A percentile compares a stretch with the other conserved stretches of the same genome.
Evolutionary conservation across 805 yeast species (phyloP).

Genomic region (Candida methanosorbosa): DNA sequence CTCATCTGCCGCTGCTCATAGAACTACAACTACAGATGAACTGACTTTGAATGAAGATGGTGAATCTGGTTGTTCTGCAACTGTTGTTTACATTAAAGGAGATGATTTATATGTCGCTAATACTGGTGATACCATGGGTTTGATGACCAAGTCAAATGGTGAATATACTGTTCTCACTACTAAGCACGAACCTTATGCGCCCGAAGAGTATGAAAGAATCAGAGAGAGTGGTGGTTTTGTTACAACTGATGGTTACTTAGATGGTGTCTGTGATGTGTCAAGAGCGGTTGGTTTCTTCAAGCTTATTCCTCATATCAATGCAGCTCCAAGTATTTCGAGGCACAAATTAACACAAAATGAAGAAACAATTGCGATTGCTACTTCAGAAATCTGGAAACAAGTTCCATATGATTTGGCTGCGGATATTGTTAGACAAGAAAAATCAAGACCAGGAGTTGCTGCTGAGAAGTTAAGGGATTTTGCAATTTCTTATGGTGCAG

Average conservation of each 20-base stretch:
- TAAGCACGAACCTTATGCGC: constrained; percentile 76
- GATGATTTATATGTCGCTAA: constrained; percentile 71
- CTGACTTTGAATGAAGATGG: constrained; percentile 58
- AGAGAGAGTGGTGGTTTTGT: constrained; percentile 90
- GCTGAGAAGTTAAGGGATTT: constrained; percentile 91
- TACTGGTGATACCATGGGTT: constrained; percentile 82
- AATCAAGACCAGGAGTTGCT: constrained; percentile 78
- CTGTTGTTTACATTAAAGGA: constrained; percentile 72
- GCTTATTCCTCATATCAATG: constrained; percentile 77
- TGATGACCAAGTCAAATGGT: constrained; percentile 74
- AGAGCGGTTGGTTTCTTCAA: constrained; percentile 90
- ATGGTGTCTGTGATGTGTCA: constrained; percentile 75
- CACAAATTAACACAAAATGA: constrained; percentile 57
- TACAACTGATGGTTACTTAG: constrained; percentile 73
- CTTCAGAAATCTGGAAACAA: constrained; percentile 78
- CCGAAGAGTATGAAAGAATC: constrained; percentile 75
- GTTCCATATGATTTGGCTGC: constrained; percentile 80
- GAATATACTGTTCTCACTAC: constrained; percentile 65
- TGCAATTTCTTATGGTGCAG: constrained; percentile 87
- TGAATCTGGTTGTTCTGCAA: constrained; percentile 75
- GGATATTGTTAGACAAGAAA: constrained; percentile 77
- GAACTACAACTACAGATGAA: constrained; percentile 42
- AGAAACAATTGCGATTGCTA: constrained; percentile 79
- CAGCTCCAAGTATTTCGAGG: constrained; percentile 74
- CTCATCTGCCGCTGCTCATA: constrained; percentile 41